Conservation (phyloP, 2,329 filamentous ascomycete genomes). For the Chalaropsis thielavioides region DNA sequence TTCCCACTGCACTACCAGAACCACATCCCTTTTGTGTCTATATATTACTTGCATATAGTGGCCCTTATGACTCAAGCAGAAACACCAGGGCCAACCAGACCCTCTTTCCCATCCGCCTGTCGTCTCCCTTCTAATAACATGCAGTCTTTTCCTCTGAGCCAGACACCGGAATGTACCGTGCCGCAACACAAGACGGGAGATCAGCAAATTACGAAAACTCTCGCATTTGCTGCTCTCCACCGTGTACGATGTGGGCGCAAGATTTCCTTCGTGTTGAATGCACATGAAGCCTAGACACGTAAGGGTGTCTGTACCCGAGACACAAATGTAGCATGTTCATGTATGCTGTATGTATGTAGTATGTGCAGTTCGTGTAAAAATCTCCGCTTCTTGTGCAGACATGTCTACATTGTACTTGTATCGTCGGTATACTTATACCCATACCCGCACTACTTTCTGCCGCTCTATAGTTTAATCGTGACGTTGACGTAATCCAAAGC, state of each 20-base stretch:
- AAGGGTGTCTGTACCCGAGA: neutral
- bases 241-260: neutral
- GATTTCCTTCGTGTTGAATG: neutral
- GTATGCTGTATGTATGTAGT: neutral
- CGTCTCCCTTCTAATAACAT: neutral
- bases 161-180: neutral
- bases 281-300: neutral
- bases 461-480: constrained; percentile 51
- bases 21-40: neutral
- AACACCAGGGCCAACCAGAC: neutral
- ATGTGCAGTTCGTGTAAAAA: neutral
- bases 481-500: constrained; percentile 49
- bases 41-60: neutral
- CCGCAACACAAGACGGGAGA: neutral
- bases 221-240: too few species aligned
- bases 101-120: neutral
- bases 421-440: neutral
- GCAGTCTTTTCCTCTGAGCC: neutral
- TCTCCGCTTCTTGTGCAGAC: neutral
- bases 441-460: neutral
- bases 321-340: neutral
- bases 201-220: neutral
- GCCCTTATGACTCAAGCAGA: neutral
- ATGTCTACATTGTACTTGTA: neutral
- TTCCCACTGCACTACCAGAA: too few species aligned